phyloP scores from a whole-genome alignment of 129 eudicot genomes.

The Lonicera japonica region DNA sequence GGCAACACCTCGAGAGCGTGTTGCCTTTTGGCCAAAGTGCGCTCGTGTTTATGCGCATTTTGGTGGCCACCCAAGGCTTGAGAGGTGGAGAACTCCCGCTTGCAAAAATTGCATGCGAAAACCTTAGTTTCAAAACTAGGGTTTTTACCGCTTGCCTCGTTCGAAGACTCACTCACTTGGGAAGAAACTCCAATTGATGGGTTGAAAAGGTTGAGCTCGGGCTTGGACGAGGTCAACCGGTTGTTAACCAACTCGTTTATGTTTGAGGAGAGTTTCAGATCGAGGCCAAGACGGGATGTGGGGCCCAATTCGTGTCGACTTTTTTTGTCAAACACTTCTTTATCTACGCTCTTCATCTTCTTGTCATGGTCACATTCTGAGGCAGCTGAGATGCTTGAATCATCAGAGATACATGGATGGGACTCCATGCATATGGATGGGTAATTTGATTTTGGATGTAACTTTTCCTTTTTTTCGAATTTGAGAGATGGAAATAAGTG shows the following conservation, averaged over 20 bases:
- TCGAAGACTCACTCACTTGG: constrained; percentile 6
- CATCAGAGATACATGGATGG: constrained; percentile 40
- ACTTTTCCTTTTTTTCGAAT: too few species aligned
- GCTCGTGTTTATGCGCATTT: constrained; percentile 70
- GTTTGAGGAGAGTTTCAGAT: constrained; percentile 27
- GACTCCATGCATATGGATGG: neutral
- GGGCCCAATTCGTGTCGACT: constrained; percentile 5
- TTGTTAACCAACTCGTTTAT: constrained; percentile 17
- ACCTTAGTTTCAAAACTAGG: constrained; percentile 19
- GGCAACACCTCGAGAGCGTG: constrained; percentile 40
- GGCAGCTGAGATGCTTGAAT: constrained; percentile 55
- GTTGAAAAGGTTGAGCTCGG: constrained; percentile 43
- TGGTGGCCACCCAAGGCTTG: constrained; percentile 83
- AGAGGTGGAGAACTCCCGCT: constrained; percentile 62
- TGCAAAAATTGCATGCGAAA: constrained; percentile 57
- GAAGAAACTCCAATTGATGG: neutral
- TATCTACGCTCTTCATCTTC: constrained; percentile 21
- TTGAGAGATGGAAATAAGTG: neutral
- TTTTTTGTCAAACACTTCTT: constrained; percentile 8
- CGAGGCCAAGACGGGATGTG: constrained; percentile 23
- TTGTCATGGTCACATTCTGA: constrained; percentile 26
- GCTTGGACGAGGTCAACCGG: constrained; percentile 3
- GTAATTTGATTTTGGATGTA: neutral
- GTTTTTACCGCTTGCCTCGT: constrained; percentile 29
- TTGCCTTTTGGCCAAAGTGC: constrained; percentile 49